phyloP scores from a whole-genome alignment of 306 rosid genomes.

The Datisca glomerata region DNA sequence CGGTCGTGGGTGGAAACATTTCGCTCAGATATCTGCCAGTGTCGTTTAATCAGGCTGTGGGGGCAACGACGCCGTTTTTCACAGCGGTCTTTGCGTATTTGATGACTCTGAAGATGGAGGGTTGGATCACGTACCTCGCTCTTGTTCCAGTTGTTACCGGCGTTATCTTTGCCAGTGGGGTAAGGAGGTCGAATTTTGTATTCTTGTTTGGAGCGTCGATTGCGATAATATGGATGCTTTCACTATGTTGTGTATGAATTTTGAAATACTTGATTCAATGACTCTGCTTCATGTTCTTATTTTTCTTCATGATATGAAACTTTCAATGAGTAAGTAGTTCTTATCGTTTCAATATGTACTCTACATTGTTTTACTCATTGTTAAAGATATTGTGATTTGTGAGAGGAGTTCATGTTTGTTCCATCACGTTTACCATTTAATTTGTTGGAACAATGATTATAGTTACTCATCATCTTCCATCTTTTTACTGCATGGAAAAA shows the following conservation, averaged over 20 bases:
- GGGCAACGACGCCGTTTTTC: conserved; percentile 88
- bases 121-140: conserved; percentile 72
- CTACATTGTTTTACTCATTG: too few relatives aligned
- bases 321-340: too few relatives aligned
- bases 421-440: background rate
- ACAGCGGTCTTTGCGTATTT: conserved; percentile 81
- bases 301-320: too few relatives aligned
- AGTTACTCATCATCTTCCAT: too few relatives aligned
- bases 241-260: too few relatives aligned
- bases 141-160: conserved; percentile 85
- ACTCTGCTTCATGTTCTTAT: too few relatives aligned
- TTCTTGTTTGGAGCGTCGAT: background rate
- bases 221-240: too few relatives aligned
- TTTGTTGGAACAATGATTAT: conserved; percentile 4
- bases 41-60: conserved; percentile 76
- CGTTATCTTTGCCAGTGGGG: conserved; percentile 90
- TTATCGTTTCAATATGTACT: too few relatives aligned
- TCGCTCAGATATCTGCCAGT: conserved; percentile 76
- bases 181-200: conserved; percentile 12
- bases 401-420: background rate
- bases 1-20: conserved; percentile 80
- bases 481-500: too few relatives aligned
- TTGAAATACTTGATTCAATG: too few relatives aligned
- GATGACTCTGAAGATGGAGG: conserved; percentile 73
- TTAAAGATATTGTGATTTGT: too few relatives aligned